Base-by-base conservation (phyloP, 2,329 filamentous ascomycete species). In the Colletotrichum tabaci region DNA sequence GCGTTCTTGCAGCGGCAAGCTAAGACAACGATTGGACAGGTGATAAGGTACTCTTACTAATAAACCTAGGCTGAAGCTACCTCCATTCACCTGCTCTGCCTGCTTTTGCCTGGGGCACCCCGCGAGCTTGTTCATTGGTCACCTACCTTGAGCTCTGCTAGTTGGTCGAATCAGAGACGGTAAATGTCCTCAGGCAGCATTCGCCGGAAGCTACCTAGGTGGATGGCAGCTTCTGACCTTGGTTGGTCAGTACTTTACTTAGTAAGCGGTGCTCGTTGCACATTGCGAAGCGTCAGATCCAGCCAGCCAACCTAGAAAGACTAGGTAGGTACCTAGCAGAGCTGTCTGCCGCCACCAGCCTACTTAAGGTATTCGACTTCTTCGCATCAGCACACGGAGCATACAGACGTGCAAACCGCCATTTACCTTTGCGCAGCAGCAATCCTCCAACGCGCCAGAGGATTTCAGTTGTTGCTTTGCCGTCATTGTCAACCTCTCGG, bases 161-260 rank as follows among this genome's bases (percentile, higher is more conserved):
- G 50, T 1, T 46, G 35, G 62, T 9, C 68, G 57, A 71, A 71
- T 68, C 57, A 67, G 42, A 49, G 47, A 44, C 9, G 4, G 44
- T 5, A 1, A 8, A 15, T 9, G 40, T 62, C 64, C 68, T 71
- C 38, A 71, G 68, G 68, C 68, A 67, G 67, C 49, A 56, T 26
- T 21, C 12, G 23, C 23, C 44, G 52, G 40, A 53, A 67, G 49
- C 64, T 50, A 66, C 63, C 63, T 66, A 66, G 35, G 42, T 23
- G 10, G 23, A 35, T 35, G 1, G 9, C 8, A 35, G 35, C 35
- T 10, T 35, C 35, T 10, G 9, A 38, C 35, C 35, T 38, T 38
- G 35, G 8, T 38, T 3, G 30, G 30, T 35, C 7, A 9, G 35
- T 38, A 38, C 35, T 2, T 38, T 38, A 38, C 35, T 38, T 38